Evolutionary conservation across 768 basidiomycete genomes (phyloP), one percentile per base, ranked within the genome.

Genomic region (Sporobolomyces pararoseus): DNA sequence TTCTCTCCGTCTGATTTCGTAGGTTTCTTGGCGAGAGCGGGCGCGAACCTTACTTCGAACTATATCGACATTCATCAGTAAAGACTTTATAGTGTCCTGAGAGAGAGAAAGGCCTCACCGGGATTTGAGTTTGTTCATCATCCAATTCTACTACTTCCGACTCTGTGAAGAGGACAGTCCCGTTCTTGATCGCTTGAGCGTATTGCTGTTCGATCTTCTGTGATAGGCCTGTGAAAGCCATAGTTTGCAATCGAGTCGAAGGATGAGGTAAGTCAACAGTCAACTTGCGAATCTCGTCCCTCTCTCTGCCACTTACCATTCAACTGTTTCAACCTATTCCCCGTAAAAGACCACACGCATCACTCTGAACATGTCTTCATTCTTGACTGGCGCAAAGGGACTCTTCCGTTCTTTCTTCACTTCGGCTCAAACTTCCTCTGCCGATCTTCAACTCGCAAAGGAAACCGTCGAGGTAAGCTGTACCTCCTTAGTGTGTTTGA

Each of bases 21-120:
- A 4, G 86, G 85, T 79, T 96, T 97, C 75, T 90, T 84, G 75
- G 88, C 87, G 49, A 97, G 81, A 0, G 91, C 89, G 17, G 91
- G 89, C 75, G 92, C 96, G 47, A 90, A 80, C 69, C 89, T 84
- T 66, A 97, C 85, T 80, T 95, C 85, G 78, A 90, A 96, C 94
- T 96, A 76, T 51, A 51, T 39, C 7, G 27, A 16, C 17, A 51
- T 6, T 3, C 17, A 39, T 59, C 47, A 69, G 52, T 23, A 4
- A 37, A 4, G 14, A n/a, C 39, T 21, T 29, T 34, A 35, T 7
- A 6, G 16, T 16, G n/a, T 17, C 14, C 39, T 19, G 31, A 49
- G 19, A 29, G 9, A 27, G 3, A 6, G 27, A 23, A 17, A 42
- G 39, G 17, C 10, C 68, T 21, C 12, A 73, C 72, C 0, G 72